Percentiles rank a stretch among this genome's conserved stretches.
Evolutionary conservation across 164 flowering plant species (phyloP).

Genomic region (Magnolia kwangsiensis): DNA sequence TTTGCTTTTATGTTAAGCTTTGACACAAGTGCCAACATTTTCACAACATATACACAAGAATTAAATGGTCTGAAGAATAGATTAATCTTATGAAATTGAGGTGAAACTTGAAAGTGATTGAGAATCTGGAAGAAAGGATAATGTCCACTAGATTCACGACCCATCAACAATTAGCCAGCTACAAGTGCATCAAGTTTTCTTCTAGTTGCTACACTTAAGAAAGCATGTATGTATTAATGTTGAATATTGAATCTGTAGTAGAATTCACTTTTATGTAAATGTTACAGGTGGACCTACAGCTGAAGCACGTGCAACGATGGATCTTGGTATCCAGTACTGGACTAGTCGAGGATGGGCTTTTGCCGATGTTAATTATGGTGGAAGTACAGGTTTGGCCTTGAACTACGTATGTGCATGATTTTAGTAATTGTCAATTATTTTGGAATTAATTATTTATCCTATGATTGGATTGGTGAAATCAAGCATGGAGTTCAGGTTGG

Average conservation of each 20-base stretch:
- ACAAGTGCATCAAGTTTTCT: not conserved
- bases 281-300: slow-evolving; percentile 88
- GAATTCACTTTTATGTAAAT: slow-evolving; percentile 3
- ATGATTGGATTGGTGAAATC: not conserved
- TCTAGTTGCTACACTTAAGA: no score
- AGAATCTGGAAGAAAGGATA: not conserved
- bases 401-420: slow-evolving; percentile 1
- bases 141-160: not conserved
- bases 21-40: not conserved
- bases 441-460: not conserved
- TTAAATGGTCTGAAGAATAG: not conserved
- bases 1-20: no score
- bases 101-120: not conserved
- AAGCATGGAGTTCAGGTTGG: not conserved
- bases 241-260: not conserved
- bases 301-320: slow-evolving; percentile 75
- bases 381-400: slow-evolving; percentile 80
- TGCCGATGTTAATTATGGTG: slow-evolving; percentile 98
- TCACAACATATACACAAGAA: not conserved
- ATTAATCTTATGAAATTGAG: not conserved
- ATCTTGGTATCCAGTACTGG: slow-evolving; percentile 87
- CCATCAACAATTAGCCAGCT: not conserved
- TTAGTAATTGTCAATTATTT: not conserved
- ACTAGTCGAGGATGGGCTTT: slow-evolving; percentile 99
- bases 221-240: no score